Percentiles rank a stretch among this genome's conserved stretches.
Evolutionary conservation across 2,329 filamentous ascomycete species (phyloP).

Genomic region (Colletotrichum musicola): DNA sequence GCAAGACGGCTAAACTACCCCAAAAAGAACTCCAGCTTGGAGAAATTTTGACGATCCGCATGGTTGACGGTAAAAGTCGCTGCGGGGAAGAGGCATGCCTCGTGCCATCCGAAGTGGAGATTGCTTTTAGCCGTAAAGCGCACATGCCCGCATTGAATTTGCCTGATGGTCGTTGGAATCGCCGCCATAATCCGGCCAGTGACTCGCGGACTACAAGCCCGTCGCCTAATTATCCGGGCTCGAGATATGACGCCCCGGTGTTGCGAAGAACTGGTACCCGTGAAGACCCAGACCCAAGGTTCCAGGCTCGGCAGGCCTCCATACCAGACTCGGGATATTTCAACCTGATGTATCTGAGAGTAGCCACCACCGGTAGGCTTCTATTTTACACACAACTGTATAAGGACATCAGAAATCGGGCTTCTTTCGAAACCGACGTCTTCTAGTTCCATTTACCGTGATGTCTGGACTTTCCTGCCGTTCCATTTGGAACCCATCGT

Average conservation of each 20-base stretch:
- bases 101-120: conserved; percentile 32
- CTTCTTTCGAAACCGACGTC: too few species aligned
- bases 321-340: too few species aligned
- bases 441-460: too few species aligned
- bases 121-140: conserved; percentile 37
- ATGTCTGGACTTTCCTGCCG: too few species aligned
- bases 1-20: conserved; percentile 15
- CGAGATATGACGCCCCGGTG: neutral
- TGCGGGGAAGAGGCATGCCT: conserved; percentile 28
- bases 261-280: neutral
- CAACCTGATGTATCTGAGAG: too few species aligned
- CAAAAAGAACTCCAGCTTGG: conserved; percentile 22
- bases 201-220: neutral
- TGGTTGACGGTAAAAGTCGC: conserved; percentile 21
- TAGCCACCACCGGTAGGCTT: too few species aligned
- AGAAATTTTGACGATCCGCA: neutral
- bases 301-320: too few species aligned
- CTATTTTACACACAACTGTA: too few species aligned
- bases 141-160: conserved; percentile 19
- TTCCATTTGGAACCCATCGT: too few species aligned
- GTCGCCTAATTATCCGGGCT: conserved; percentile 22
- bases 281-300: neutral
- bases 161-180: conserved; percentile 19
- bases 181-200: neutral
- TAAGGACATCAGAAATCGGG: too few species aligned